These are phyloP conservation scores for Phytophthora idaei DNA, from an alignment of 352 stramenopile species.

Conservation along the genomic window DNA sequence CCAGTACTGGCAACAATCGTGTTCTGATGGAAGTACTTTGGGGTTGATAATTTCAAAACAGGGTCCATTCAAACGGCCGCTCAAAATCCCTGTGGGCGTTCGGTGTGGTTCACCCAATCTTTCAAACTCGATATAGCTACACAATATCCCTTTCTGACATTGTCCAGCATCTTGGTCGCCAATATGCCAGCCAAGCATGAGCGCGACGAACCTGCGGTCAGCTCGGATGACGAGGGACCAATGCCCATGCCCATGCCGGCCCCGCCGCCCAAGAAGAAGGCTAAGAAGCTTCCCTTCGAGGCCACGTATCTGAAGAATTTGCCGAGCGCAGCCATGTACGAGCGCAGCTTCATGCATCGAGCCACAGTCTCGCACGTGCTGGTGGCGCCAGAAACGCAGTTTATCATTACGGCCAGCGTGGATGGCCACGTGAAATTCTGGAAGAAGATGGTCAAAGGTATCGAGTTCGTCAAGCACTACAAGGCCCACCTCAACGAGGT, in stretches of 20 bases:
- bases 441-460: conserved; percentile 95
- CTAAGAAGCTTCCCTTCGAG: conserved; percentile 65
- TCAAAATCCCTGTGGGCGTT: too few species aligned
- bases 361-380: conserved; percentile 93
- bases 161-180: too few species aligned
- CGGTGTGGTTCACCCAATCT: too few species aligned
- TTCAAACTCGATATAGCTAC: too few species aligned
- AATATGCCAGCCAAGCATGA: conserved; percentile 22
- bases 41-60: too few species aligned
- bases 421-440: conserved; percentile 99
- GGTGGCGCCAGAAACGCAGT: conserved; percentile 93
- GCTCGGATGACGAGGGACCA: conserved; percentile 56
- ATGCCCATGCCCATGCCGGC: conserved; percentile 60
- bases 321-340: conserved; percentile 92
- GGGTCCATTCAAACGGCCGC: too few species aligned
- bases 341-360: conserved; percentile 98
- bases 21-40: too few species aligned
- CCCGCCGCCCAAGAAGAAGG: conserved; percentile 52
- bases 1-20: too few species aligned
- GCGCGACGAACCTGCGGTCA: conserved; percentile 17
- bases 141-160: too few species aligned
- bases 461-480: conserved; percentile 99
- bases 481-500: conserved; percentile 95
- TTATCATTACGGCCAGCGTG: conserved; percentile 94
- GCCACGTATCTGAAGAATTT: conserved; percentile 81